Conservation (phyloP, 1,284 basidiomycete species). For the Microbotryum intermedium region DNA sequence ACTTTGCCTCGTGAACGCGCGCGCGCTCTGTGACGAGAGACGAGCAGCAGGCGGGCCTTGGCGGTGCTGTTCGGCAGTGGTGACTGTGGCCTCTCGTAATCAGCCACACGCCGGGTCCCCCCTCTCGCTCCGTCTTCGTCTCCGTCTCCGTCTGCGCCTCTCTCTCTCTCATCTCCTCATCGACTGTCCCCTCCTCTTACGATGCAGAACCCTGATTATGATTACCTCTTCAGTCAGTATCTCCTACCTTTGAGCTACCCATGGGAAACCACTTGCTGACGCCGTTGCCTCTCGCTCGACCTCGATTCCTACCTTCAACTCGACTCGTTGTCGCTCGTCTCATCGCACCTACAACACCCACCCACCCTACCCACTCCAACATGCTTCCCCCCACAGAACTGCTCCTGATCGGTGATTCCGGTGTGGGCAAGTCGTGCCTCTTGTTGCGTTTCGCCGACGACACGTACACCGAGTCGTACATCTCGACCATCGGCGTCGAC, state of each 20-base stretch:
- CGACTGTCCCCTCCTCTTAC: not conserved
- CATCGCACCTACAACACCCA: not conserved
- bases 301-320: not conserved
- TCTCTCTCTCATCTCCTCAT: not conserved
- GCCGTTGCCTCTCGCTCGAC: not conserved
- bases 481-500: constrained; percentile 56
- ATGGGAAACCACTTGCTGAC: not conserved
- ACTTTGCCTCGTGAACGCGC: too few species aligned
- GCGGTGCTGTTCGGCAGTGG: too few species aligned
- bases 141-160: not conserved
- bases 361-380: not conserved
- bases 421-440: constrained; percentile 73
- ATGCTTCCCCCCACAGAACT: constrained; percentile 45
- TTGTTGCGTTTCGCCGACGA: constrained; percentile 45
- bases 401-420: constrained; percentile 63
- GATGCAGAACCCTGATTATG: constrained; percentile 62
- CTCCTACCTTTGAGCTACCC: too few species aligned
- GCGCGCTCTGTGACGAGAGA: too few species aligned
- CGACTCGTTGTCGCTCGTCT: not conserved
- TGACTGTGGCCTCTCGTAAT: too few species aligned
- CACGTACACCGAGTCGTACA: constrained; percentile 45
- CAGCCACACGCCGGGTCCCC: too few species aligned
- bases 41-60: too few species aligned
- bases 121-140: not conserved
- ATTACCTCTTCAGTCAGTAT: constrained; percentile 71